Evolutionary conservation across 140 eudicot genomes (phyloP).

Genomic region (Cichorium intybus): DNA sequence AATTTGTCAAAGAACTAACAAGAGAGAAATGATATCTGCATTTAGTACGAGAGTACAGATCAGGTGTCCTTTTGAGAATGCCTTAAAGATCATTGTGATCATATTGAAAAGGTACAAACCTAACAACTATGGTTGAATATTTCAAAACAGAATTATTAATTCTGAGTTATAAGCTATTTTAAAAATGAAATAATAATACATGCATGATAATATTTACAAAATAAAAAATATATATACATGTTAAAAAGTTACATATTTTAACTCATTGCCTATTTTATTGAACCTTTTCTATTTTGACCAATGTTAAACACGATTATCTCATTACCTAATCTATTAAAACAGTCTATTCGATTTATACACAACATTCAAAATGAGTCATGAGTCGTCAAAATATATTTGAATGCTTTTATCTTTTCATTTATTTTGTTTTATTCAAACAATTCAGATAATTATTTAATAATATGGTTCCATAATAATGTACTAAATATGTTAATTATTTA

Average conservation of each 20-base stretch:
- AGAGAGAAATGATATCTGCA: neutral
- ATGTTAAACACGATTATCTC: no score
- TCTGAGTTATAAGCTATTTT: neutral
- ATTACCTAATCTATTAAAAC: no score
- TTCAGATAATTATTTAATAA: neutral
- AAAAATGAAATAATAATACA: neutral
- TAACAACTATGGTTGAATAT: conserved; percentile 26
- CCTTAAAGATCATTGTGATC: conserved; percentile 18
- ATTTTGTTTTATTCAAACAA: neutral
- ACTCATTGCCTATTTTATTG: no score
- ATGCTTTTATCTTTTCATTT: neutral
- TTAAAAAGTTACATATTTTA: no score
- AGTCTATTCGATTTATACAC: neutral
- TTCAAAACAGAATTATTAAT: conserved; percentile 1
- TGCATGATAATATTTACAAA: neutral
- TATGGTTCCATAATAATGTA: no score
- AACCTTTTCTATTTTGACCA: no score
- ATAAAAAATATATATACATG: no score
- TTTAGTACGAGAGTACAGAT: neutral
- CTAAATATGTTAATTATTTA: no score
- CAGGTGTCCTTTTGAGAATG: conserved; percentile 19
- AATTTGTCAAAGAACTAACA: neutral
- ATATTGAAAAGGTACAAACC: conserved; percentile 16
- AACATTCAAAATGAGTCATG: neutral
- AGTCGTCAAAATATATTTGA: neutral